These are phyloP conservation scores for Ascochyta lentis DNA, from an alignment of 2,329 filamentous ascomycete genomes.

Conservation along the genomic window DNA sequence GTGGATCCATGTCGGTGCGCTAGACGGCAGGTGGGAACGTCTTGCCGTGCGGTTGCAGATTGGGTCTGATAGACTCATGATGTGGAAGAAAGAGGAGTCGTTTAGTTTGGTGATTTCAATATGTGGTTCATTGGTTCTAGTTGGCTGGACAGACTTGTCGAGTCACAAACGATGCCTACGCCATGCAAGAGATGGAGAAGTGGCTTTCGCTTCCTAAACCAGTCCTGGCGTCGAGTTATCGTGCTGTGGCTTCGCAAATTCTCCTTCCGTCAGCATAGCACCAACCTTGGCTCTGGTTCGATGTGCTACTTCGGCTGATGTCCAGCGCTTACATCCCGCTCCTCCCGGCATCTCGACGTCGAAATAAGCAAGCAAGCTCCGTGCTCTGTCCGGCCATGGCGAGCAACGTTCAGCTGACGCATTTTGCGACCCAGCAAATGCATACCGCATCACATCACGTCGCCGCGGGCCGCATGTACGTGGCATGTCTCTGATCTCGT, in stretches of 20 bases:
- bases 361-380: constrained; percentile 6
- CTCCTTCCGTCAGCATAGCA: neutral
- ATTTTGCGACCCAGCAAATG: neutral
- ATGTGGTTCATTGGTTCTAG: neutral
- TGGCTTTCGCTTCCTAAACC: no score
- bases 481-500: constrained; percentile 15
- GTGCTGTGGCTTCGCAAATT: neutral
- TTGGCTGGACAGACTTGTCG: neutral
- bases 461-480: constrained; percentile 8
- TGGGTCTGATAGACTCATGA: neutral
- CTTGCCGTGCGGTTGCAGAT: constrained; percentile 11
- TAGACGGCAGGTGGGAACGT: neutral
- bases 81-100: neutral
- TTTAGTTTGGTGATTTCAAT: neutral
- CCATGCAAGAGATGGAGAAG: no score
- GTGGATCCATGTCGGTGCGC: neutral
- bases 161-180: neutral
- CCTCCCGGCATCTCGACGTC: neutral
- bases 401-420: constrained; percentile 10
- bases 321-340: constrained; percentile 7
- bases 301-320: neutral
- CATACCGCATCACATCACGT: constrained; percentile 10
- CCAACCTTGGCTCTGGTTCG: neutral
- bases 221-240: no score
- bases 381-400: neutral